phyloP scores from a whole-genome alignment of 2,329 filamentous ascomycete species.

The Zasmidium angulare region DNA sequence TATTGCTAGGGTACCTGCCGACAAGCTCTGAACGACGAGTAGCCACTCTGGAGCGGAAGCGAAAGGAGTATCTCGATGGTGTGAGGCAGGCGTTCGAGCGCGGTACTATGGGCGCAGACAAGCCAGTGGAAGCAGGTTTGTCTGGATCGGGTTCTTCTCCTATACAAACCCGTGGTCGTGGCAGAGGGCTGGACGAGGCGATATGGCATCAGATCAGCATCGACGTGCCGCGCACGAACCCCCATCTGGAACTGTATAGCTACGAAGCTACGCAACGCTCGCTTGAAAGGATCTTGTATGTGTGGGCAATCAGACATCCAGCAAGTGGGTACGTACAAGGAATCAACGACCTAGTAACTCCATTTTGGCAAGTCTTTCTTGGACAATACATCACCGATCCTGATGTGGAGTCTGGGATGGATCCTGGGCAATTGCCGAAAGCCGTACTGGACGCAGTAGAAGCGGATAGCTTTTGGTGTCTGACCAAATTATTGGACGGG shows the following conservation, averaged over 20 bases:
- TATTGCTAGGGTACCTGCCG: constrained; percentile 90
- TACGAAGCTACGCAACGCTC: constrained; percentile 96
- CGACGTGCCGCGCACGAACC: constrained; percentile 93
- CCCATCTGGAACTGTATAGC: constrained; percentile 89
- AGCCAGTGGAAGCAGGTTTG: constrained; percentile 53
- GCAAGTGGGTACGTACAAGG: constrained; percentile 98
- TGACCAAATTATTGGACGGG: constrained; percentile 95
- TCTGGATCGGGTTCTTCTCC: constrained; percentile 46
- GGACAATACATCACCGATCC: constrained; percentile 92
- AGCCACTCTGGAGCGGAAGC: constrained; percentile 84
- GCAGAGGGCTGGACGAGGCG: constrained; percentile 86
- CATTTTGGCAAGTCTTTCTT: constrained; percentile 97
- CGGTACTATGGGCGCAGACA: constrained; percentile 43
- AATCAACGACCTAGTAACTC: constrained; percentile 96
- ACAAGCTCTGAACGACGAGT: constrained; percentile 95
- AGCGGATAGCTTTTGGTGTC: constrained; percentile 96
- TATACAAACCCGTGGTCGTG: constrained; percentile 55
- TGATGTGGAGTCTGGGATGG: constrained; percentile 91
- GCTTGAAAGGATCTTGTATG: constrained; percentile 89
- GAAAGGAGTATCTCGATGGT: constrained; percentile 94
- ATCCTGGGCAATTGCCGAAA: constrained; percentile 88
- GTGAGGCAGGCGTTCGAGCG: constrained; percentile 68
- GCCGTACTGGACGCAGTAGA: constrained; percentile 94
- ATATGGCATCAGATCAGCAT: constrained; percentile 99
- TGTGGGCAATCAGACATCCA: constrained; percentile 96